Evolutionary conservation across 116 monocot species (phyloP).

Genomic region (Dioscorea cayenensis): DNA sequence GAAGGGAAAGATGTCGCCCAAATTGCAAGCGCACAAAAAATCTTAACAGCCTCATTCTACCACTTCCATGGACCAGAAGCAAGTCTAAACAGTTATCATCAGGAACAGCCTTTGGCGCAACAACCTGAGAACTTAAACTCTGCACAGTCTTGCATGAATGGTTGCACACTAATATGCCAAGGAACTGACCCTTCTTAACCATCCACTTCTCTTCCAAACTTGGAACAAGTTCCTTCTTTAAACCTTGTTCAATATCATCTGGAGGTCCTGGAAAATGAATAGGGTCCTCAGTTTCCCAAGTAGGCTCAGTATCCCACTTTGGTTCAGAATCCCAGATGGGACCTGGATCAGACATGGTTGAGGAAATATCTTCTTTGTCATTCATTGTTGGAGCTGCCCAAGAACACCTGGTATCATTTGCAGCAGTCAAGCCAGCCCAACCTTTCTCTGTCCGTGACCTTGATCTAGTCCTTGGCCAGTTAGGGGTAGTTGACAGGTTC

Average conservation of each 20-base stretch:
- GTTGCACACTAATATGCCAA: slow-evolving; percentile 87
- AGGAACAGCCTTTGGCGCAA: slow-evolving; percentile 87
- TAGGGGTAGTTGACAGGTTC: slow-evolving; percentile 49
- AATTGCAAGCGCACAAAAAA: slow-evolving; percentile 78
- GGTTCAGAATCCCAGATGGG: slow-evolving; percentile 86
- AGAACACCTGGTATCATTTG: slow-evolving; percentile 68
- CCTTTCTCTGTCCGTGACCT: slow-evolving; percentile 72
- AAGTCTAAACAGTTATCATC: slow-evolving; percentile 84
- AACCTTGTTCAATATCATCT: slow-evolving; percentile 32
- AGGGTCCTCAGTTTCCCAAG: slow-evolving; percentile 51
- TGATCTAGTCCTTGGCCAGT: slow-evolving; percentile 85
- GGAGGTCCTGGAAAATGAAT: slow-evolving; percentile 49
- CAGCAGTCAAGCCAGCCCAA: slow-evolving; percentile 42
- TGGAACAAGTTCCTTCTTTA: slow-evolving; percentile 47
- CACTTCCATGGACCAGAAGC: slow-evolving; percentile 84
- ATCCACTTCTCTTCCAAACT: slow-evolving; percentile 76
- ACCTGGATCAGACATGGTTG: slow-evolving; percentile 91
- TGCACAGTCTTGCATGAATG: slow-evolving; percentile 97
- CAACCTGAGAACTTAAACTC: slow-evolving; percentile 89
- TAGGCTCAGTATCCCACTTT: slow-evolving; percentile 59
- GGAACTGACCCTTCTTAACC: slow-evolving; percentile 68
- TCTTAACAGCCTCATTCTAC: slow-evolving; percentile 58
- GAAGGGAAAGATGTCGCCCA: slow-evolving; percentile 84
- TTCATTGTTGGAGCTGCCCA: slow-evolving; percentile 50
- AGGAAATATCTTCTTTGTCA: slow-evolving; percentile 94